Evolutionary conservation across 2,329 filamentous ascomycete species (phyloP), one percentile per base, ranked within the genome.

Genomic region (Pestalotiopsis sp.): DNA sequence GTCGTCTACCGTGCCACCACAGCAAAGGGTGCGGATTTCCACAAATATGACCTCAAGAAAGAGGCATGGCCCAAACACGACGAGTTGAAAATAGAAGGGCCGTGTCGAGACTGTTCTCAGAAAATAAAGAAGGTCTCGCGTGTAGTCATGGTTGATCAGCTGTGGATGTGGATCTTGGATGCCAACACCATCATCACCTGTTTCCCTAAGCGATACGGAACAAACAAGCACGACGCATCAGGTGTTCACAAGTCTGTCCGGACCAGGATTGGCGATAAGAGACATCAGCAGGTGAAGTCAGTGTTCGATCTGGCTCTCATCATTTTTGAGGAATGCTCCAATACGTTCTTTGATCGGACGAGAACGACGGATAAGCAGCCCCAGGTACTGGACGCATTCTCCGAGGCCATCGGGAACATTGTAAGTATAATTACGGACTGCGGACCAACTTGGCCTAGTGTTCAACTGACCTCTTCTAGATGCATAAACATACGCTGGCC

Each of bases 141-240:
- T 1, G 68, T 83, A 2, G 69, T 83, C 5, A 84, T 84, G 82
- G 81, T 83, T 1, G 82, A 84, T 49, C 81, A 84, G 65, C 75
- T 84, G 0, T 84, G 82, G 82, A 77, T 84, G 76, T 84, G 81
- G 81, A 76, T 84, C 27, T 69, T 83, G 0, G 81, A 81, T 59
- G 76, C 36, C 57, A 76, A 77, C 6, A 82, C 80, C 0, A 77
- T 83, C 27, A 77, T 83, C 12, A 81, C 81, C 0, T 81, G 75
- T 65, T 83, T 83, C 56, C 81, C 81, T 0, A 80, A 82, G n/a
- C 74, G 82, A 2, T 86, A 82, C 67, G 83, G 83, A 0, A 73
- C 77, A 0, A 82, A 83, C 62, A 81, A 82, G 13, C 74, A 78
- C 1, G 81, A 84, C 49, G 67, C 72, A 1, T 81, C 82, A 0